Percentiles rank a stretch among this genome's conserved stretches.
Conservation (phyloP, 768 basidiomycete species). For the Clathrus columnatus region DNA sequence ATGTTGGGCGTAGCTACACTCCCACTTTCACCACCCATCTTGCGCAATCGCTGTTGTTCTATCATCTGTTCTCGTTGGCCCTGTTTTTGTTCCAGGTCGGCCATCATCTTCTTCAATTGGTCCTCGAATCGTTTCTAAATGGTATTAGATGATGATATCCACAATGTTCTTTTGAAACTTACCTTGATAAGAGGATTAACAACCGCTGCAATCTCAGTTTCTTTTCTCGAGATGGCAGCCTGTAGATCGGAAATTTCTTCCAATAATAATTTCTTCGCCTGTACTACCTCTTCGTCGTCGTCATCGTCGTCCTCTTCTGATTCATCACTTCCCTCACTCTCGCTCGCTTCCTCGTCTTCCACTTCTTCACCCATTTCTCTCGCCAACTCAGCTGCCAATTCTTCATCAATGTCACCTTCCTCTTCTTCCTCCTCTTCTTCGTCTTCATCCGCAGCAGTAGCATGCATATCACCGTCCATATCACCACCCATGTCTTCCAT, state of each 20-base stretch:
- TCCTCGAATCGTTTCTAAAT: constrained; percentile 87
- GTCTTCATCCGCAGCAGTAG: constrained; percentile 32
- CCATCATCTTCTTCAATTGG: constrained; percentile 76
- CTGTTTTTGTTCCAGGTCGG: constrained; percentile 79
- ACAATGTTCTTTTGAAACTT: constrained; percentile 10
- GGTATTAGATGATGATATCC: neutral
- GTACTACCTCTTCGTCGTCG: constrained; percentile 64
- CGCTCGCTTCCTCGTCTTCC: constrained; percentile 55
- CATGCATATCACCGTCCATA: constrained; percentile 38
- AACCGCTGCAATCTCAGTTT: constrained; percentile 70
- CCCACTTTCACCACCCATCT: constrained; percentile 36
- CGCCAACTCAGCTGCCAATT: constrained; percentile 81
- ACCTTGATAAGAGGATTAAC: constrained; percentile 85
- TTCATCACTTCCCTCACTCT: constrained; percentile 54
- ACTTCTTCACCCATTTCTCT: constrained; percentile 62
- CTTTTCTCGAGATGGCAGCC: constrained; percentile 80
- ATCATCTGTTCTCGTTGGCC: constrained; percentile 72
- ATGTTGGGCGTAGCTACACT: constrained; percentile 8
- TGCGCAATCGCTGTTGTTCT: constrained; percentile 48
- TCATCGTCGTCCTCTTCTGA: constrained; percentile 59
- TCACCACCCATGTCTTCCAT: constrained; percentile 46
- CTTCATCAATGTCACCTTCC: constrained; percentile 81
- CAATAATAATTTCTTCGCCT: constrained; percentile 70
- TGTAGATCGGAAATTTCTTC: constrained; percentile 89
- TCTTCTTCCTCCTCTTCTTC: constrained; percentile 41